These are phyloP conservation scores for Magnaporthiopsis incrustans DNA, from an alignment of 2,329 filamentous ascomycete genomes.

Conservation along the genomic window DNA sequence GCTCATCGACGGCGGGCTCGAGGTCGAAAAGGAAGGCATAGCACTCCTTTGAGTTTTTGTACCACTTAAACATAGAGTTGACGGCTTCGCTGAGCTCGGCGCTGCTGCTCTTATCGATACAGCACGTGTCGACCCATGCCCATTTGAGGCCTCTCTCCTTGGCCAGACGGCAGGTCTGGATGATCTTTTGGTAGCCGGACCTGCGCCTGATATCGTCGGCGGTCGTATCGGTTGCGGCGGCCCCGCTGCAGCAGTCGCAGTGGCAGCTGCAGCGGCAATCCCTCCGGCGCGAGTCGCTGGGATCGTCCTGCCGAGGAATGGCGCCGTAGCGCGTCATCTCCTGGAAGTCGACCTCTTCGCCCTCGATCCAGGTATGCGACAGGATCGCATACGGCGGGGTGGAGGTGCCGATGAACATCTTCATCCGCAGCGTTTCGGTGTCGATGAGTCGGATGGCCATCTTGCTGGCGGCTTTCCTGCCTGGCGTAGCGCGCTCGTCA, in stretches of 20 bases:
- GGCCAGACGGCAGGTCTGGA: no score
- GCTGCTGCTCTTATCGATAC: conserved; percentile 27
- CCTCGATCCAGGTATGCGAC: conserved; percentile 14
- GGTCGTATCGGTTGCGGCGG: no score
- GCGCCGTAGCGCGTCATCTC: conserved; percentile 8
- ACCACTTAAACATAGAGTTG: conserved; percentile 21
- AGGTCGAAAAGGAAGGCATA: conserved; percentile 24
- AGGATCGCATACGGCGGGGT: conserved; percentile 20
- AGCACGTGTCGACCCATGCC: conserved; percentile 27
- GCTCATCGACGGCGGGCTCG: neutral
- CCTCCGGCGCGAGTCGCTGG: no score
- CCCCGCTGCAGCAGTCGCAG: no score
- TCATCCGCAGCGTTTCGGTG: conserved; percentile 3
- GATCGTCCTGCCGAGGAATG: no score
- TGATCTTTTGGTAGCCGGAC: no score
- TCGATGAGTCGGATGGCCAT: conserved; percentile 11
- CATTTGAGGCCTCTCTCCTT: no score
- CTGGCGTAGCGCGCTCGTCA: no score
- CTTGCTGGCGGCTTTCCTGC: no score
- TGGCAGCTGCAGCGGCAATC: no score
- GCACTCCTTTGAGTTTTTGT: conserved; percentile 23
- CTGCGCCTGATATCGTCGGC: no score
- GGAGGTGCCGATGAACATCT: conserved; percentile 14
- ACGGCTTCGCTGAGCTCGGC: conserved; percentile 26
- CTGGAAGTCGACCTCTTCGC: conserved; percentile 14